Percentiles rank a stretch among this genome's conserved stretches.
Conservation (phyloP, 371 early-diverging fungal genomes). For the Sporodiniella umbellata region DNA sequence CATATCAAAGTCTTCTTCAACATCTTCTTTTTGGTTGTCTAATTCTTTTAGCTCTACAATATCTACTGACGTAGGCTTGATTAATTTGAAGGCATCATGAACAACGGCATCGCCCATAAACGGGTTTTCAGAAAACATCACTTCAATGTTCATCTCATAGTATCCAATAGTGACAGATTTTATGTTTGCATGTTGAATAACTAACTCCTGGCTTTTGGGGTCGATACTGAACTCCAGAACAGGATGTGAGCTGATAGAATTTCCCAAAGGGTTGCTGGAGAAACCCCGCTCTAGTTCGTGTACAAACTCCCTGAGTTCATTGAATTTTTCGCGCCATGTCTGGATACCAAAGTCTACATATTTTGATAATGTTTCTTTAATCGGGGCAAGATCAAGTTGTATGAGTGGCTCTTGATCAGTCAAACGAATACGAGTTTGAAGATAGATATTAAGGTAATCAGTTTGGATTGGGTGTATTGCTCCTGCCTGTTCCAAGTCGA, state of each 20-base stretch:
- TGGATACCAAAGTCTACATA: constrained; percentile 39
- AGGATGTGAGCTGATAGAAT: constrained; percentile 20
- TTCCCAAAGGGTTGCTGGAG: neutral
- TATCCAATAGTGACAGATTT: constrained; percentile 41
- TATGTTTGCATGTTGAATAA: constrained; percentile 34
- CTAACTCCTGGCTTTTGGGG: constrained; percentile 7
- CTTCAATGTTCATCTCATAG: constrained; percentile 59
- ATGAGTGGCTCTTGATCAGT: constrained; percentile 4
- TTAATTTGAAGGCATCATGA: constrained; percentile 21
- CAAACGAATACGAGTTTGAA: constrained; percentile 43
- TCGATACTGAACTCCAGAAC: constrained; percentile 27
- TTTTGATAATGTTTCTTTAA: constrained; percentile 31
- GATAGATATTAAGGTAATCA: constrained; percentile 53
- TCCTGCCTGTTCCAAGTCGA: constrained; percentile 1
- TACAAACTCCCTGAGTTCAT: constrained; percentile 37
- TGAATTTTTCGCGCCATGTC: constrained; percentile 49
- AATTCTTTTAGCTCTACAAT: constrained; percentile 4
- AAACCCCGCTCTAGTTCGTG: constrained; percentile 34
- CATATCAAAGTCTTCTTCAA: constrained; percentile 25
- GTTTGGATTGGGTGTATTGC: constrained; percentile 31
- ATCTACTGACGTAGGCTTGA: constrained; percentile 27
- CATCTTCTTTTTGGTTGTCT: neutral
- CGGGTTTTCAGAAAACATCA: constrained; percentile 54
- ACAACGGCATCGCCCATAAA: constrained; percentile 23
- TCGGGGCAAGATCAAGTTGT: constrained; percentile 28